A percentile compares a stretch with the other conserved stretches of the same genome.
Conservation (phyloP, 1,284 basidiomycete genomes). For the Melampsora abietis-canadensis region DNA sequence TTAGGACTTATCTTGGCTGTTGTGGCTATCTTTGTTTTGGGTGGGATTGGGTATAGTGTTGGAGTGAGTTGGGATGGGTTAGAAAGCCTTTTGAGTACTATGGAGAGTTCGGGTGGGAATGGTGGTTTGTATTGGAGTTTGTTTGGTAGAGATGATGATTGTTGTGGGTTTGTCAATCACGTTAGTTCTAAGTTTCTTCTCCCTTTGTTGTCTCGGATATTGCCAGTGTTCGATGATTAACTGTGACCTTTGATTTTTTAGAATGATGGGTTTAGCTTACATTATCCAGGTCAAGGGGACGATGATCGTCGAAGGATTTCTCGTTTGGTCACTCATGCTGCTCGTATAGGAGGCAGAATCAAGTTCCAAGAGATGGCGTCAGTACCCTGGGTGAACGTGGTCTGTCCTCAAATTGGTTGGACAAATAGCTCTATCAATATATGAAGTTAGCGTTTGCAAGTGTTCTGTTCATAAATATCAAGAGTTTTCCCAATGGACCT, state of each 20-base stretch:
- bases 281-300: constrained; percentile 35
- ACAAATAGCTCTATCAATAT: no score
- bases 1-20: constrained; percentile 18
- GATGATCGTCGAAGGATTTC: constrained; percentile 4
- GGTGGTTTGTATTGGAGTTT: constrained; percentile 51
- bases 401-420: no score
- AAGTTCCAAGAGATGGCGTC: no score
- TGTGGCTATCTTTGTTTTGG: constrained; percentile 15
- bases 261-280: constrained; percentile 32
- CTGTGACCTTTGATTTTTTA: neutral
- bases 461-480: no score
- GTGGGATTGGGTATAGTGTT: constrained; percentile 21
- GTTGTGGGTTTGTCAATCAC: constrained; percentile 49
- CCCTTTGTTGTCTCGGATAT: neutral
- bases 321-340: no score
- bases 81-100: constrained; percentile 44
- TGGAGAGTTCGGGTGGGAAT: constrained; percentile 43
- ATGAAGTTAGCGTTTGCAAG: no score
- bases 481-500: no score
- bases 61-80: constrained; percentile 44
- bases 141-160: constrained; percentile 51
- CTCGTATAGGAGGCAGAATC: no score
- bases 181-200: constrained; percentile 8
- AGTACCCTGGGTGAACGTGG: no score
- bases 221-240: neutral